phyloP scores from a whole-genome alignment of 1,284 basidiomycete species.

The Ganoderma lingzhi region DNA sequence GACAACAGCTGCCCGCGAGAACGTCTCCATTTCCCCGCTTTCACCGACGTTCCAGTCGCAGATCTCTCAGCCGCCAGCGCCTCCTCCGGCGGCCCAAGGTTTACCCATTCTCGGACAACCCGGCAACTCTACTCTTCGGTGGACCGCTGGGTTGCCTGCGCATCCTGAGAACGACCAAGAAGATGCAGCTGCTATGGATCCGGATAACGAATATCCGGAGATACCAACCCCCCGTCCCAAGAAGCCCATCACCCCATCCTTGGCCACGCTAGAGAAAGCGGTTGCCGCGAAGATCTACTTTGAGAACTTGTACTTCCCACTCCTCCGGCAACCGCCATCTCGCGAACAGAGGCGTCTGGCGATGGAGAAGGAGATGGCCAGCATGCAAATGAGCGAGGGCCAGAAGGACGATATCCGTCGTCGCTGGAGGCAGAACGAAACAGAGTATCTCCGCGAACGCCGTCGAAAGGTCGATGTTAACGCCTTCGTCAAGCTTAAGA shows the following conservation, averaged over 20 bases:
- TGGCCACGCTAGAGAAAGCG: conserved; percentile 92
- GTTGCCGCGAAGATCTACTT: conserved; percentile 95
- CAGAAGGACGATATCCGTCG: conserved; percentile 79
- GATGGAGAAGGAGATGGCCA: conserved; percentile 88
- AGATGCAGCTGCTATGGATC: conserved; percentile 44
- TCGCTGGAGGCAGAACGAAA: conserved; percentile 89
- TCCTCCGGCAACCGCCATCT: conserved; percentile 84
- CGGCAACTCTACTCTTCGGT: conserved; percentile 67
- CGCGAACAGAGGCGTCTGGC: conserved; percentile 86
- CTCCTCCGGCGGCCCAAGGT: conserved; percentile 27
- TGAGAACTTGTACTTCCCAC: conserved; percentile 95
- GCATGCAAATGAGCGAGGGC: conserved; percentile 72
- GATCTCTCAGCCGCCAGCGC: conserved; percentile 24
- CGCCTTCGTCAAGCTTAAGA: conserved; percentile 91
- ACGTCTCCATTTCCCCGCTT: conserved; percentile 54
- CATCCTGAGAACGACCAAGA: conserved; percentile 74
- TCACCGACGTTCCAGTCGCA: conserved; percentile 44
- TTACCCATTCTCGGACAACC: conserved; percentile 58
- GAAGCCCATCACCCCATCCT: conserved; percentile 79
- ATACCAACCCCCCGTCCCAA: conserved; percentile 49
- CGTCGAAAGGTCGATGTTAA: conserved; percentile 85
- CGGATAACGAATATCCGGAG: conserved; percentile 41
- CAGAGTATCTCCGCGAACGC: conserved; percentile 86
- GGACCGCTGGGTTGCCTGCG: conserved; percentile 63
- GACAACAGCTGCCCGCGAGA: conserved; percentile 76